These are phyloP conservation scores for Metschnikowia lunata DNA, from an alignment of 805 yeast species.

Conservation along the genomic window DNA sequence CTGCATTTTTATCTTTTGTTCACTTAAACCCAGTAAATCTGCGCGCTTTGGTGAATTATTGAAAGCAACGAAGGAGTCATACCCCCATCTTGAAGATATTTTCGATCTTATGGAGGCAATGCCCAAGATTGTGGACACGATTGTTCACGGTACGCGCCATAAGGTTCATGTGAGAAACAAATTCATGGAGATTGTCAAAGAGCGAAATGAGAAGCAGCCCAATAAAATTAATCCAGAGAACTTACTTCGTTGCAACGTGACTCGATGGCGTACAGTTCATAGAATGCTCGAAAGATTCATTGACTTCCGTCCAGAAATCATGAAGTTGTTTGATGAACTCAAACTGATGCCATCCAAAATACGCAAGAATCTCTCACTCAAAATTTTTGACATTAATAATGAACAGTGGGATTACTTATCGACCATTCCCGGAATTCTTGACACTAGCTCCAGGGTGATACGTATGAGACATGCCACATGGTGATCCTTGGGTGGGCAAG, in stretches of 20 bases:
- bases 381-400: background rate
- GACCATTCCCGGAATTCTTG: background rate
- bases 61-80: background rate
- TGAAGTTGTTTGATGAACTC: background rate
- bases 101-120: background rate
- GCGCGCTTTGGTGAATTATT: background rate
- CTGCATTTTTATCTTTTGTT: background rate
- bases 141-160: background rate
- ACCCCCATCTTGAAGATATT: background rate
- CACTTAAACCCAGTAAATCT: background rate
- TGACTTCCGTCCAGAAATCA: slow-evolving; percentile 2
- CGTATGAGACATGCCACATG: background rate
- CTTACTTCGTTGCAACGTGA: background rate
- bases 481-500: background rate
- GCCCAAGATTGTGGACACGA: slow-evolving; percentile 1
- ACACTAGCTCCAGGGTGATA: background rate
- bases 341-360: background rate
- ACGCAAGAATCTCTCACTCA: background rate
- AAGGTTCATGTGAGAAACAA: background rate
- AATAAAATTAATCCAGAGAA: background rate
- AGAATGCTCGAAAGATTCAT: slow-evolving; percentile 2
- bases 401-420: slow-evolving; percentile 1
- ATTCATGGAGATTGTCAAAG: background rate
- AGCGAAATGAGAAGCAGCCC: background rate
- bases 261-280: slow-evolving; percentile 1